Evolutionary conservation across 2,329 filamentous ascomycete genomes (phyloP).

Genomic region (Gremmenia infestans): DNA sequence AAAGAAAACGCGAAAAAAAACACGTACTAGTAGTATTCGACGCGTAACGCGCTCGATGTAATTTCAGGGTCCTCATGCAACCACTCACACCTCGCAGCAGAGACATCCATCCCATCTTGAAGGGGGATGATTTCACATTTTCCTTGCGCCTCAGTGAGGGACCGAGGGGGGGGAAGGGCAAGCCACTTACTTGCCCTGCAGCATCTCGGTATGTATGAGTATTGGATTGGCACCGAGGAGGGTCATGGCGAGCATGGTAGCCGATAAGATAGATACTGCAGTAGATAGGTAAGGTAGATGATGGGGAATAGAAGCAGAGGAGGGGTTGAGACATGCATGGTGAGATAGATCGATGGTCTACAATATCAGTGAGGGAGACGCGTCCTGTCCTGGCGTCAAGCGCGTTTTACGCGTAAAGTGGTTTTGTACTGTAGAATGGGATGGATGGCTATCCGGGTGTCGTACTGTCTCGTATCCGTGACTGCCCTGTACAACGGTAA

Average conservation of each 20-base stretch:
- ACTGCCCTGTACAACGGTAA: too few species aligned
- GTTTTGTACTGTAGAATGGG: not conserved
- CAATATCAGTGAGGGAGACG: not conserved
- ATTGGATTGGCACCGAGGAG: not conserved
- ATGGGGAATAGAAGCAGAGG: too few species aligned
- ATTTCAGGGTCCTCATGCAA: not conserved
- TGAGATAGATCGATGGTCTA: not conserved
- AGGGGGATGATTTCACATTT: not conserved
- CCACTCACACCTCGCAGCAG: constrained; percentile 2
- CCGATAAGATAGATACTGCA: not conserved
- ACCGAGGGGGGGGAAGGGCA: not conserved
- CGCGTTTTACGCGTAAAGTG: constrained; percentile 4
- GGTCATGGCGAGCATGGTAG: not conserved
- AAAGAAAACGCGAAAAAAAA: constrained; percentile 5
- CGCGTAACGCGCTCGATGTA: constrained; percentile 1
- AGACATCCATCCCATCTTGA: not conserved
- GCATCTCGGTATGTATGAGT: not conserved
- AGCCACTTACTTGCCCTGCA: not conserved
- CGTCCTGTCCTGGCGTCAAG: not conserved
- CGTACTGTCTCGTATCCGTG: too few species aligned
- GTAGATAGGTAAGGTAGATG: not conserved
- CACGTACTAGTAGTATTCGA: not conserved
- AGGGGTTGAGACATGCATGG: not conserved
- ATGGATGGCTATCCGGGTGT: not conserved
- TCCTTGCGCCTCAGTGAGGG: not conserved